A percentile compares a stretch with the other conserved stretches of the same genome.
Evolutionary conservation across 2,329 filamentous ascomycete species (phyloP).

Genomic region (Apiospora rasikravindrae): DNA sequence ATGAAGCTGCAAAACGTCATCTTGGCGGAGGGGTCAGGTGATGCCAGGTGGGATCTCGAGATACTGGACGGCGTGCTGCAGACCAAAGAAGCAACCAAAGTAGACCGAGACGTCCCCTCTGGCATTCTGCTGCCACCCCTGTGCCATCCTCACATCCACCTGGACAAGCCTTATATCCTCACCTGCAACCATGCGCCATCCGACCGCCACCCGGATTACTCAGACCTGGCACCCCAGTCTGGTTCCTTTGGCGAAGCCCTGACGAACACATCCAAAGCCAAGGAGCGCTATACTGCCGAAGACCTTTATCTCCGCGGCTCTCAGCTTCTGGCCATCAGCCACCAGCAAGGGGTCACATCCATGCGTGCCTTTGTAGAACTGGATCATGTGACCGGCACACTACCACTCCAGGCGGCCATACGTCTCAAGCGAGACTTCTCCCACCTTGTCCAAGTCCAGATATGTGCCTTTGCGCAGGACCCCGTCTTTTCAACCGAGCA

Average conservation of each 20-base stretch:
- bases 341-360: constrained; percentile 67
- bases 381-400: constrained; percentile 60
- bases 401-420: constrained; percentile 56
- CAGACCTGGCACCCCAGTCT: constrained; percentile 61
- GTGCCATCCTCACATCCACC: constrained; percentile 75
- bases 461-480: constrained; percentile 75
- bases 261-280: constrained; percentile 55
- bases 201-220: constrained; percentile 56
- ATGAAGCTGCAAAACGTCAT: constrained; percentile 30
- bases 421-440: constrained; percentile 60
- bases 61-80: constrained; percentile 28
- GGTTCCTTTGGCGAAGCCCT: constrained; percentile 73
- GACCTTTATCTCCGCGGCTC: constrained; percentile 70
- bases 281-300: constrained; percentile 63
- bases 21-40: constrained; percentile 22
- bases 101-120: constrained; percentile 18
- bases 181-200: constrained; percentile 38
- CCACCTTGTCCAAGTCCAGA: constrained; percentile 63
- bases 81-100: constrained; percentile 27
- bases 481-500: constrained; percentile 63
- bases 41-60: constrained; percentile 29
- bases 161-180: constrained; percentile 70
- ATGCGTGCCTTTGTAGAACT: constrained; percentile 76
- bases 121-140: constrained; percentile 49
- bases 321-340: constrained; percentile 69